A percentile compares a stretch with the other conserved stretches of the same genome.
Conservation (phyloP, 345 rosid genomes). For the Melaleuca alternifolia region DNA sequence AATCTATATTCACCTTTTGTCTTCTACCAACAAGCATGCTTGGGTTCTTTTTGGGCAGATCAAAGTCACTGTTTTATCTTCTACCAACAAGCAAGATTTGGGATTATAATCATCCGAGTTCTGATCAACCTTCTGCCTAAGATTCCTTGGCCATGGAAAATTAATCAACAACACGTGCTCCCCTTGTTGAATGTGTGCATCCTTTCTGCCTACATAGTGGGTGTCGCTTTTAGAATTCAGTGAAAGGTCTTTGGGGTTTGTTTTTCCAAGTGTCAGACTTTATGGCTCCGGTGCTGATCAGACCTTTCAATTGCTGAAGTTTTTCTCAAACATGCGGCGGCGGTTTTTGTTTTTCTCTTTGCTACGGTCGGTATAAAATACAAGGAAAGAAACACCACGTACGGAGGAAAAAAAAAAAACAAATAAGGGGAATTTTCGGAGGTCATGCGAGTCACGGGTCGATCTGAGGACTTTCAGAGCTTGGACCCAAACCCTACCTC, state of each 20-base stretch:
- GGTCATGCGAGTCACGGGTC: too few species aligned
- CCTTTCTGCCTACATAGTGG: background rate
- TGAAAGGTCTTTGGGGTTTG: background rate
- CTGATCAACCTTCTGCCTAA: background rate
- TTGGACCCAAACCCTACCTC: background rate
- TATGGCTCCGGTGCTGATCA: background rate
- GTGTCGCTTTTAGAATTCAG: background rate
- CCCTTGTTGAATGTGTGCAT: background rate
- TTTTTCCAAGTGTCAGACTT: background rate
- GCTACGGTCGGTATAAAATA: background rate
- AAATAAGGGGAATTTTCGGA: too few species aligned
- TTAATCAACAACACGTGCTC: background rate
- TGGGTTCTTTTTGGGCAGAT: background rate
- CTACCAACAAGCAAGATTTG: background rate
- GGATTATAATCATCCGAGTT: background rate
- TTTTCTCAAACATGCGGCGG: background rate
- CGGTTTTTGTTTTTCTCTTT: background rate
- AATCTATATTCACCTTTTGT: background rate
- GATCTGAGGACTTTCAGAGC: too few species aligned
- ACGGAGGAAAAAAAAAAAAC: too few species aligned
- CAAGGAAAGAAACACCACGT: background rate
- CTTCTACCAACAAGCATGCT: background rate
- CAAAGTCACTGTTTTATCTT: background rate
- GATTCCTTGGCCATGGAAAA: background rate
- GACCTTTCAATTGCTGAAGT: background rate